Evolutionary conservation across 164 flowering plant species (phyloP).

Genomic region (Sedum album): DNA sequence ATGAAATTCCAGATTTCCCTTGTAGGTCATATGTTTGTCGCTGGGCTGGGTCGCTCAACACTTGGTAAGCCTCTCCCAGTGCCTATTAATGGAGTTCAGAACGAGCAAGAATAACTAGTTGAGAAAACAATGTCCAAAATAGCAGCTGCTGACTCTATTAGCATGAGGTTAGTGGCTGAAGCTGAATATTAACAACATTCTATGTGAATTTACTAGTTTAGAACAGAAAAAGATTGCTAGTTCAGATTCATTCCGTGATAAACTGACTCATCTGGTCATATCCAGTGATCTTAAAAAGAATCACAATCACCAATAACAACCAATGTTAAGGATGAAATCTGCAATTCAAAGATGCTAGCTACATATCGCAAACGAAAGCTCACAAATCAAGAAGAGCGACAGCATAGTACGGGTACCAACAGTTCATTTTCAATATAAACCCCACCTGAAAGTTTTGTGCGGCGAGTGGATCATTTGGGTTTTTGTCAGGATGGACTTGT

Average conservation of each 20-base stretch:
- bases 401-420: not conserved
- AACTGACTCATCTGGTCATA: not conserved
- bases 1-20: conserved; percentile 93
- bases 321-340: not conserved
- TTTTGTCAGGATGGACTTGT: conserved; percentile 52
- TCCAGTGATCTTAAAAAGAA: not conserved
- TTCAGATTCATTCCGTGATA: too few relatives aligned
- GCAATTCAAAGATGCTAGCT: not conserved
- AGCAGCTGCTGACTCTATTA: not conserved
- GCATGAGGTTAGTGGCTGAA: not conserved
- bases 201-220: not conserved
- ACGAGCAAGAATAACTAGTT: not conserved
- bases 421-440: too few relatives aligned
- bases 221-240: too few relatives aligned
- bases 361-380: not conserved
- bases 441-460: conserved; percentile 45
- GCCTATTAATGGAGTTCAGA: conserved; percentile 29
- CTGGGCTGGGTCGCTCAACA: conserved; percentile 81
- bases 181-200: not conserved
- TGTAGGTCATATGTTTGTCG: conserved; percentile 81
- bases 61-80: conserved; percentile 97
- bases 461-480: conserved; percentile 44
- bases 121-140: not conserved
- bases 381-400: too few relatives aligned
- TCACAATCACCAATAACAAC: not conserved